Percentiles rank a stretch among this genome's conserved stretches.
phyloP scores from a whole-genome alignment of 192 early-diverging fungal species.

The Entomortierella beljakovae region DNA sequence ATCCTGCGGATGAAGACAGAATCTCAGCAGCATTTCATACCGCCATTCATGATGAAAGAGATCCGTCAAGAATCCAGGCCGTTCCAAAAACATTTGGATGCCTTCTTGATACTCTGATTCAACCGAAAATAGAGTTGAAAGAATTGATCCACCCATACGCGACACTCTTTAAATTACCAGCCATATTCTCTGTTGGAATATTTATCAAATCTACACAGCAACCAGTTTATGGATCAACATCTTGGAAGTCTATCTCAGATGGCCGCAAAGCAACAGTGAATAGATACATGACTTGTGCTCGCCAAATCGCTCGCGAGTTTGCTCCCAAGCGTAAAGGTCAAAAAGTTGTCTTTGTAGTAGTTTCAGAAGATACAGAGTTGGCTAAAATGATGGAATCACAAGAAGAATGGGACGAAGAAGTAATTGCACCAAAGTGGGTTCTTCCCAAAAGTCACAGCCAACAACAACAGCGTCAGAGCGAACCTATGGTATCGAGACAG shows the following conservation, averaged over 20 bases:
- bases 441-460: conserved; percentile 3
- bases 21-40: conserved; percentile 13
- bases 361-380: conserved; percentile 19
- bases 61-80: conserved; percentile 9
- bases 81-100: conserved; percentile 33
- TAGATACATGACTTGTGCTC: conserved; percentile 27
- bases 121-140: conserved; percentile 14
- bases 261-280: neutral
- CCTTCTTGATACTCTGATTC: conserved; percentile 26
- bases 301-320: conserved; percentile 31
- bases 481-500: conserved; percentile 1
- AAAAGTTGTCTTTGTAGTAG: conserved; percentile 27
- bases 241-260: conserved; percentile 4
- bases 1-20: neutral
- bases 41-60: conserved; percentile 12
- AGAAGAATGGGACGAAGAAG: conserved; percentile 35
- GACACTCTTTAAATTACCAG: conserved; percentile 24
- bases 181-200: conserved; percentile 22
- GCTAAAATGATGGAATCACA: conserved; percentile 26
- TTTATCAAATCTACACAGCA: conserved; percentile 7
- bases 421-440: conserved; percentile 17
- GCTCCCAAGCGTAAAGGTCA: conserved; percentile 37
- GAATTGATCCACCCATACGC: conserved; percentile 32
- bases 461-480: neutral
- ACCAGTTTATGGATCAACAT: neutral